Conservation (phyloP, 306 rosid genomes). For the Trifolium fragiferum region DNA sequence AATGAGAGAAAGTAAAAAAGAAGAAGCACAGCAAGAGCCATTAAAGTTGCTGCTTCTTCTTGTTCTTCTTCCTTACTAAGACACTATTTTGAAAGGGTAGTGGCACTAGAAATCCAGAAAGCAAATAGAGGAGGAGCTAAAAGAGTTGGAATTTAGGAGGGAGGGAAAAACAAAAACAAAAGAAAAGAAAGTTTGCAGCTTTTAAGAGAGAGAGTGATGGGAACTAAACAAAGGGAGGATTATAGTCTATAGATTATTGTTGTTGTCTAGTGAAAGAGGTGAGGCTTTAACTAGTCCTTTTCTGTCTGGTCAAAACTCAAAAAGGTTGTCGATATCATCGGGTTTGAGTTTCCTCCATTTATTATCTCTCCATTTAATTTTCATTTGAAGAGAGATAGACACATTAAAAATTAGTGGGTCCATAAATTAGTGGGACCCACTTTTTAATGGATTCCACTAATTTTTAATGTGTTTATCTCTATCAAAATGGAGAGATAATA, state of each 20-base stretch:
- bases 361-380: too few species aligned
- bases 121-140: not conserved
- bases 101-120: slow-evolving; percentile 41
- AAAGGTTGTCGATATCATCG: too few species aligned
- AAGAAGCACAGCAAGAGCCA: slow-evolving; percentile 61
- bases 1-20: slow-evolving; percentile 52
- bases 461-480: too few species aligned
- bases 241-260: not conserved
- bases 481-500: too few species aligned
- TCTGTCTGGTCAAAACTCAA: not conserved
- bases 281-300: not conserved
- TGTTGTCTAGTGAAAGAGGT: not conserved
- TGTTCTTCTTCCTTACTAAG: not conserved
- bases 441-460: too few species aligned
- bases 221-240: not conserved
- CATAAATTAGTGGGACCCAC: too few species aligned
- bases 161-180: slow-evolving; percentile 31
- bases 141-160: slow-evolving; percentile 7
- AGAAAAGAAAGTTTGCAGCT: slow-evolving; percentile 22
- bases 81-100: slow-evolving; percentile 19
- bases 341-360: too few species aligned
- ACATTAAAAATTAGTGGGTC: too few species aligned
- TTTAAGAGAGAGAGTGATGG: not conserved
- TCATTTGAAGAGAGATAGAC: too few species aligned
- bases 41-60: slow-evolving; percentile 38